Percentiles rank a stretch among this genome's conserved stretches.
These are phyloP conservation scores for Leptographium procerum DNA, from an alignment of 2,329 filamentous ascomycete species.

Conservation along the genomic window DNA sequence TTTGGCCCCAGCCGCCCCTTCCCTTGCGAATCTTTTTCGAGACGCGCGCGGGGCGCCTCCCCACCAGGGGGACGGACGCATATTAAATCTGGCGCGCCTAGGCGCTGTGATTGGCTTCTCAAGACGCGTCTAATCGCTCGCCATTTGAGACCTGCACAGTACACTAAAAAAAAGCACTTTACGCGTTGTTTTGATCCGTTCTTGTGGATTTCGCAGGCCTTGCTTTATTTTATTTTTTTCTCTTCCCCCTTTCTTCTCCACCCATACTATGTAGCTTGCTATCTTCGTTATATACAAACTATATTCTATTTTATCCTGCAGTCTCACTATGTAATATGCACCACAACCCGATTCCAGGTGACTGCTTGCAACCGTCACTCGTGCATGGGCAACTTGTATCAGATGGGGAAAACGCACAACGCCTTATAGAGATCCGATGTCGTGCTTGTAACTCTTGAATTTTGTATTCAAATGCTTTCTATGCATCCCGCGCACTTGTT, in stretches of 20 bases:
- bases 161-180: constrained; percentile 4
- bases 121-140: background rate
- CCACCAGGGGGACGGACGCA: no score
- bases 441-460: background rate
- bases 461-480: background rate
- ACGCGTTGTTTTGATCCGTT: constrained; percentile 12
- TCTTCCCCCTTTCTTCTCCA: background rate
- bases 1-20: background rate
- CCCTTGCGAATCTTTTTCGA: no score
- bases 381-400: no score
- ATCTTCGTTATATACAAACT: no score
- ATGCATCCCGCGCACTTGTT: constrained; percentile 1
- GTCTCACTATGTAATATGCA: no score
- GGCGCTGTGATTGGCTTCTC: constrained; percentile 4
- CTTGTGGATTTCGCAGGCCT: no score
- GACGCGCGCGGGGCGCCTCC: no score
- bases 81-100: background rate
- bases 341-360: background rate
- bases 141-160: background rate
- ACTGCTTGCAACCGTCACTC: background rate
- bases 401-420: no score
- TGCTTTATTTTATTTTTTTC: no score
- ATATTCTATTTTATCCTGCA: no score
- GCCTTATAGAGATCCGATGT: background rate
- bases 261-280: no score